These are phyloP conservation scores for Stipa capillata DNA, from an alignment of 176 grass and related monocot genomes.

Conservation along the genomic window DNA sequence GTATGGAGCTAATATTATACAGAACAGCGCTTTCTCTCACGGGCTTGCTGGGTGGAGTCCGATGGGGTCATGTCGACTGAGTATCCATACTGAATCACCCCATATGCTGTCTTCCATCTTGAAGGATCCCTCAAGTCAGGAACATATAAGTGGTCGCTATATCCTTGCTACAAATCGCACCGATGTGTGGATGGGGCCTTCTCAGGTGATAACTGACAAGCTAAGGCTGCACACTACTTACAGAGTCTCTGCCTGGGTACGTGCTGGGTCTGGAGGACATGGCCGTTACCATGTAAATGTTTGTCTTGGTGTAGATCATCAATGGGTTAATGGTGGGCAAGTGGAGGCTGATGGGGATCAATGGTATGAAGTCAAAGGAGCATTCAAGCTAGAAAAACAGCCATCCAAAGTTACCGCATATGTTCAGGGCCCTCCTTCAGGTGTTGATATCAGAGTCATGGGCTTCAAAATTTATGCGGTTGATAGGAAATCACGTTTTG, in stretches of 20 bases:
- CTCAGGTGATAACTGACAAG: conserved; percentile 69
- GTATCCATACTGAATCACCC: conserved; percentile 45
- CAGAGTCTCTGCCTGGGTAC: conserved; percentile 66
- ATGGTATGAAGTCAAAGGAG: conserved; percentile 79
- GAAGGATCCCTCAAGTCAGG: conserved; percentile 15
- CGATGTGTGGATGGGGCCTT: conserved; percentile 84
- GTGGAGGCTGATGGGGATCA: conserved; percentile 43
- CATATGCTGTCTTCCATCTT: conserved; percentile 45
- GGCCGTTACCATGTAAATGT: conserved; percentile 60
- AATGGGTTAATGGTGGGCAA: conserved; percentile 60
- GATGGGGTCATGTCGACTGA: conserved; percentile 79
- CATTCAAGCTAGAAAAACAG: conserved; percentile 66
- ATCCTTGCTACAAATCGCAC: conserved; percentile 57
- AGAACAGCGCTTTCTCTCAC: conserved; percentile 43
- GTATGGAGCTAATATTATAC: conserved; percentile 62
- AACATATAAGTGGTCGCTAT: conserved; percentile 44
- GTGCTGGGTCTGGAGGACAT: conserved; percentile 37
- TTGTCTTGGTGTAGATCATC: conserved; percentile 52
- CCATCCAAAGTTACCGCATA: conserved; percentile 53
- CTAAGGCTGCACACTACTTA: conserved; percentile 62
- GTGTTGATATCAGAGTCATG: conserved; percentile 52
- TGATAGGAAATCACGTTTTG: conserved; percentile 39
- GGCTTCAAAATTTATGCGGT: conserved; percentile 45
- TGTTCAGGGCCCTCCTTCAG: conserved; percentile 45
- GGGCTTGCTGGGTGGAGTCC: conserved; percentile 74